A percentile compares a stretch with the other conserved stretches of the same genome.
These are phyloP conservation scores for Tausonia pullulans DNA, from an alignment of 1,284 basidiomycete genomes.

Conservation along the genomic window DNA sequence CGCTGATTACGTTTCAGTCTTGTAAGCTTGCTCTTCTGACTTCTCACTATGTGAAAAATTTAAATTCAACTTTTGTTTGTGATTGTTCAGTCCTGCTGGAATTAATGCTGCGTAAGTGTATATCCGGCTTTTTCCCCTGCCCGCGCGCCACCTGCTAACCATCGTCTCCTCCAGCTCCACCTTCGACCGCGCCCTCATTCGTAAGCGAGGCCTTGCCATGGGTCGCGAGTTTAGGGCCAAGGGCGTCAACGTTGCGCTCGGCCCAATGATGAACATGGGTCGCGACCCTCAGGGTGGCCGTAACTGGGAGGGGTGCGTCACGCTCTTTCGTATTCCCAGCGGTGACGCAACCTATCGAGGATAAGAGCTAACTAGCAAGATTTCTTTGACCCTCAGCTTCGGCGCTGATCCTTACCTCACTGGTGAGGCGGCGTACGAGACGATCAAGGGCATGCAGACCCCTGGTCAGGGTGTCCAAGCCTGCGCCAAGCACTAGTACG, in stretches of 20 bases:
- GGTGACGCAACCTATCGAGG: background rate
- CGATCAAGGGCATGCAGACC: conserved; percentile 59
- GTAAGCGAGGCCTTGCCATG: conserved; percentile 59
- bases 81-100: background rate
- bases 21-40: conserved; percentile 24
- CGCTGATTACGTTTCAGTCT: conserved; percentile 51
- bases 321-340: background rate
- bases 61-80: background rate
- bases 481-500: conserved; percentile 40
- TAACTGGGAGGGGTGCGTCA: conserved; percentile 76
- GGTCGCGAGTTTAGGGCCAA: conserved; percentile 67
- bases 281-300: conserved; percentile 4
- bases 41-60: background rate
- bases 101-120: conserved; percentile 1
- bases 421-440: conserved; percentile 58
- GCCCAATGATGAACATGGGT: background rate
- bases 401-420: conserved; percentile 61
- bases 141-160: background rate
- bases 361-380: background rate
- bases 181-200: conserved; percentile 61
- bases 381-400: conserved; percentile 24
- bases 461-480: conserved; percentile 48
- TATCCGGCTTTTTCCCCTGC: background rate
- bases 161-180: conserved; percentile 42
- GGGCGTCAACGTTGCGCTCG: conserved; percentile 58